Evolutionary conservation across 306 rosid species (phyloP), one percentile per base, ranked within the genome.

Genomic region (Neltuma alba): DNA sequence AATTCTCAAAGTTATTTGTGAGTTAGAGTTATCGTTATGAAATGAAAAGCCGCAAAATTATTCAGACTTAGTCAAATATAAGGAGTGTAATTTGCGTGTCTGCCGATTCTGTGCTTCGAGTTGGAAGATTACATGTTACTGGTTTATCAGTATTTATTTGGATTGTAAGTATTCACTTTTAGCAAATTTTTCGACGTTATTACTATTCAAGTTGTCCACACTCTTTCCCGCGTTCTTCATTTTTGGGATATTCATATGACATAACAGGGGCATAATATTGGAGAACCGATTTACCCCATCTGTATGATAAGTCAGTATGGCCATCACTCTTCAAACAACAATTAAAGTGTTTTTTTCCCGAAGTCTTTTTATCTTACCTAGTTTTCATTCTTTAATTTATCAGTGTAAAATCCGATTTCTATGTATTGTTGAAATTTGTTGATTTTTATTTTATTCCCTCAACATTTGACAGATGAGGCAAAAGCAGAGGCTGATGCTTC

Each of bases 391-490:
- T 7, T 57, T 79, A 20, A 7, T 27, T 6, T 13, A 15, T 55
- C 62, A n/a, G n/a, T 31, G 31, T 23, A 14, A 31, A 8, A 31
- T 37, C 5, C n/a, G 5, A 16, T 11, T 2, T 47, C 47, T 2
- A 37, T 48, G 18, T 72, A 9, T n/a, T 6, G 63, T 36, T 20
- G 60, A 6, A 44, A 34, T 38, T 37, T 7, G 13, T 4, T 42
- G 12, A 45, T 28, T 9, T 30, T 74, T 33, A 40, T 23, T 28
- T 21, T 66, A n/a, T 83, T 41, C 11, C 80, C 20, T 45, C 47
- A 42, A 45, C 61, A 18, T 67, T 61, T 52, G 48, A 80, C 52
- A 58, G 93, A 60, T 70, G 87, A 74, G 76, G 70, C 73, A 42
- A 85, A 82, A 44, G 72, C 57, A 21, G 54, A 70, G 6, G 82